Percentiles rank a stretch among this genome's conserved stretches.
These are phyloP conservation scores for Claviceps citrina DNA, from an alignment of 2,329 filamentous ascomycete genomes.

Conservation along the genomic window DNA sequence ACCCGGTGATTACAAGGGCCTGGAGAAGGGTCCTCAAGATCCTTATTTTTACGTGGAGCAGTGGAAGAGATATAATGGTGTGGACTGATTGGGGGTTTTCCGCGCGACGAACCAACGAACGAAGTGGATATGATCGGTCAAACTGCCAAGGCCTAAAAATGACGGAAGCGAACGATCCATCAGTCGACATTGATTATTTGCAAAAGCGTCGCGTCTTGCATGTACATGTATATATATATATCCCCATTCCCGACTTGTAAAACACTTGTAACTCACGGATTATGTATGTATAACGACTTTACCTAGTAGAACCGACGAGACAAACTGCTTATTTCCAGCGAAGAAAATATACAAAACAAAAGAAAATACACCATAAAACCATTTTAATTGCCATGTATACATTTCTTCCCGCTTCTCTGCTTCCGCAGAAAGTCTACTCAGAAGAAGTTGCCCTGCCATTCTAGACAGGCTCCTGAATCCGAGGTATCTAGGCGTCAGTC, in stretches of 20 bases:
- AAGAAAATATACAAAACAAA: no score
- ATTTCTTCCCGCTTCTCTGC: no score
- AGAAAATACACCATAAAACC: no score
- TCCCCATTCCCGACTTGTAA: neutral
- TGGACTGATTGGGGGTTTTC: slow-evolving; percentile 27
- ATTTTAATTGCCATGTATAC: no score
- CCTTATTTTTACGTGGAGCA: slow-evolving; percentile 46
- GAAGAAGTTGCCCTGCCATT: neutral
- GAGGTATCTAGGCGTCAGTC: slow-evolving; percentile 28
- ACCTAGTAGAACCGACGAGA: neutral
- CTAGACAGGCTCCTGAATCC: slow-evolving; percentile 8
- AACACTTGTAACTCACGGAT: neutral
- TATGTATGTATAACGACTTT: neutral
- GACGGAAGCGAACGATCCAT: neutral
- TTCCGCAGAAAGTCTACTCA: no score
- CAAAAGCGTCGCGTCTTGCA: neutral
- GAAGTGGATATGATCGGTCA: neutral
- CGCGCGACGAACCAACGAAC: neutral
- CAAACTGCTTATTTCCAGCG: neutral
- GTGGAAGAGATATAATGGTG: slow-evolving; percentile 54
- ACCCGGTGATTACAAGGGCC: slow-evolving; percentile 38
- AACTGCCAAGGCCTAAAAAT: no score
- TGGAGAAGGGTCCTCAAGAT: slow-evolving; percentile 39
- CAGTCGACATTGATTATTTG: neutral
- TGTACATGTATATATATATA: neutral